phyloP scores from a whole-genome alignment of 2,329 filamentous ascomycete species.

The Aspergillus sergii region DNA sequence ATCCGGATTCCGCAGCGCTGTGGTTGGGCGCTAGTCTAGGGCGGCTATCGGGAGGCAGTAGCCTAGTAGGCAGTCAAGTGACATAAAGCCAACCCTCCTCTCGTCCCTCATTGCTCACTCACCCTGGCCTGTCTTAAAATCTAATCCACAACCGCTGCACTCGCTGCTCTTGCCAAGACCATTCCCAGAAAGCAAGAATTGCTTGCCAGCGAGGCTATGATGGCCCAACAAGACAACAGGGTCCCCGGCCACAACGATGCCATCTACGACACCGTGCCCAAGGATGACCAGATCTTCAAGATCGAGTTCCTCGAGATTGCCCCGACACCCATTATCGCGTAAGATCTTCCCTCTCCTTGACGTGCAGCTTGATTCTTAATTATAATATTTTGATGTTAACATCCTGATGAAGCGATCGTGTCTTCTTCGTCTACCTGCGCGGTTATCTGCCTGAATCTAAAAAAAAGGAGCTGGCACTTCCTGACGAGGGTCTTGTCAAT shows the following conservation, averaged over 20 bases:
- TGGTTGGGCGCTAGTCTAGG: too few species aligned
- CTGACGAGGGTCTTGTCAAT: constrained; percentile 16
- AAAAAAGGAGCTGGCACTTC: constrained; percentile 17
- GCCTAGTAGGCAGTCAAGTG: too few species aligned
- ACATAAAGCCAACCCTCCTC: too few species aligned
- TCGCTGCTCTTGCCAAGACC: constrained; percentile 9
- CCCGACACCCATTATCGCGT: not conserved
- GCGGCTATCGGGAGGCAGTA: too few species aligned
- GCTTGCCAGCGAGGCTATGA: constrained; percentile 4
- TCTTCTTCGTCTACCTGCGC: constrained; percentile 19
- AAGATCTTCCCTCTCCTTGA: not conserved
- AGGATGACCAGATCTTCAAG: constrained; percentile 12
- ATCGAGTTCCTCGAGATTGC: constrained; percentile 6
- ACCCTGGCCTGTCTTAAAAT: too few species aligned
- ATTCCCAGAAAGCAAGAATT: not conserved
- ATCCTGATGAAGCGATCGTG: constrained; percentile 11
- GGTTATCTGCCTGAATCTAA: constrained; percentile 15
- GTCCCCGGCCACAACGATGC: constrained; percentile 18
- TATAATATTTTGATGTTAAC: not conserved
- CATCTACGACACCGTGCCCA: constrained; percentile 16
- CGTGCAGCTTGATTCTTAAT: not conserved
- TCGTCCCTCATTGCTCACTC: too few species aligned
- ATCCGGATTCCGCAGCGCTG: too few species aligned
- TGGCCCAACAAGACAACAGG: constrained; percentile 13
- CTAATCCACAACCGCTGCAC: not conserved